phyloP scores from a whole-genome alignment of 495 filamentous ascomycete species.

The Talaromyces ruber region DNA sequence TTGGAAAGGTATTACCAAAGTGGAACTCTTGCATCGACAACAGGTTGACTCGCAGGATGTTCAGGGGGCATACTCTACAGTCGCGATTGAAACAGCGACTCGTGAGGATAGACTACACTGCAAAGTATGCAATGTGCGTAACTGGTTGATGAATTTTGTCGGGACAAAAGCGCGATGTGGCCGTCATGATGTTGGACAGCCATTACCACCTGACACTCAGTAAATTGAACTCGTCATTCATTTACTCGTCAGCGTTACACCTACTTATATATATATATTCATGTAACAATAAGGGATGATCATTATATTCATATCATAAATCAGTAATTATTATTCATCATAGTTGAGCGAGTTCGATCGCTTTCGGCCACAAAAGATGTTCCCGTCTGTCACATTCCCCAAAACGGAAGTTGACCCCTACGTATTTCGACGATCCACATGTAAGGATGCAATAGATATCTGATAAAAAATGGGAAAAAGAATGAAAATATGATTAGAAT shows the following conservation, averaged over 20 bases:
- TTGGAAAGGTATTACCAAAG: slow-evolving; percentile 57
- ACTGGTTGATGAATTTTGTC: slow-evolving; percentile 72
- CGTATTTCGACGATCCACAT: not conserved
- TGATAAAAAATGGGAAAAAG: not conserved
- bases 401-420: not conserved
- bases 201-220: slow-evolving; percentile 43
- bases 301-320: too few relatives aligned
- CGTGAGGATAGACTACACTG: slow-evolving; percentile 41
- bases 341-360: not conserved
- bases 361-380: not conserved
- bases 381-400: not conserved
- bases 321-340: too few relatives aligned
- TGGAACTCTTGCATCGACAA: slow-evolving; percentile 56
- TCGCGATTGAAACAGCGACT: slow-evolving; percentile 15
- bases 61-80: slow-evolving; percentile 24
- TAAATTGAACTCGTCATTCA: slow-evolving; percentile 5
- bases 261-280: not conserved
- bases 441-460: not conserved
- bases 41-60: slow-evolving; percentile 30
- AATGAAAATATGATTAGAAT: not conserved
- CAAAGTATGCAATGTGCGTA: slow-evolving; percentile 59
- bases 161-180: slow-evolving; percentile 31
- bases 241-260: not conserved
- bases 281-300: too few relatives aligned
- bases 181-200: slow-evolving; percentile 19